phyloP scores from a whole-genome alignment of 1,284 basidiomycete genomes.

The Meira nashicola region DNA sequence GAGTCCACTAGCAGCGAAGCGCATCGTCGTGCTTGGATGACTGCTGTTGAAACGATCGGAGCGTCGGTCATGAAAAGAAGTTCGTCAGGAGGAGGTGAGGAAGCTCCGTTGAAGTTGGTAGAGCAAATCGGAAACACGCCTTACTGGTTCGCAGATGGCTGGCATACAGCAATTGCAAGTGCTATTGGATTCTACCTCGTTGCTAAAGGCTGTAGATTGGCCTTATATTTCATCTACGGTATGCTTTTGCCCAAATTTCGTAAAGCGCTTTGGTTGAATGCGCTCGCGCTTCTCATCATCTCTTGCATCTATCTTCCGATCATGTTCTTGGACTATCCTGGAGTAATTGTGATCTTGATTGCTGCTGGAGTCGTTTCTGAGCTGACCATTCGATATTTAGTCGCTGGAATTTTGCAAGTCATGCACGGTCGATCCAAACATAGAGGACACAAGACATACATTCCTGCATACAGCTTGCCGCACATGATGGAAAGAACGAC shows the following conservation, averaged over 20 bases:
- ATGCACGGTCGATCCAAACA: conserved; percentile 29
- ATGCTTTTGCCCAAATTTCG: conserved; percentile 43
- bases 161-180: conserved; percentile 25
- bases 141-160: conserved; percentile 40
- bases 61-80: not conserved
- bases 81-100: not conserved
- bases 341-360: conserved; percentile 27
- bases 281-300: conserved; percentile 24
- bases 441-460: conserved; percentile 30
- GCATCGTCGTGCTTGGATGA: not conserved
- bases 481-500: conserved; percentile 20
- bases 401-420: conserved; percentile 26
- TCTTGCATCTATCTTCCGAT: conserved; percentile 42
- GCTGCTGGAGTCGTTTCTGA: conserved; percentile 35
- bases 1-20: not conserved
- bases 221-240: conserved; percentile 41
- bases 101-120: conserved; percentile 6
- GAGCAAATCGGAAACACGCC: conserved; percentile 14
- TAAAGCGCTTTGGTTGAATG: conserved; percentile 38
- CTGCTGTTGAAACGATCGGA: not conserved
- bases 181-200: conserved; percentile 46
- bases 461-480: conserved; percentile 16
- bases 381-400: conserved; percentile 26
- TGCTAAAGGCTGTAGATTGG: conserved; percentile 33
- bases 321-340: conserved; percentile 20